Evolutionary conservation across 192 early-diverging fungal genomes (phyloP), one percentile per base, ranked within the genome.

Genomic region (Blastocladiella britannica): DNA sequence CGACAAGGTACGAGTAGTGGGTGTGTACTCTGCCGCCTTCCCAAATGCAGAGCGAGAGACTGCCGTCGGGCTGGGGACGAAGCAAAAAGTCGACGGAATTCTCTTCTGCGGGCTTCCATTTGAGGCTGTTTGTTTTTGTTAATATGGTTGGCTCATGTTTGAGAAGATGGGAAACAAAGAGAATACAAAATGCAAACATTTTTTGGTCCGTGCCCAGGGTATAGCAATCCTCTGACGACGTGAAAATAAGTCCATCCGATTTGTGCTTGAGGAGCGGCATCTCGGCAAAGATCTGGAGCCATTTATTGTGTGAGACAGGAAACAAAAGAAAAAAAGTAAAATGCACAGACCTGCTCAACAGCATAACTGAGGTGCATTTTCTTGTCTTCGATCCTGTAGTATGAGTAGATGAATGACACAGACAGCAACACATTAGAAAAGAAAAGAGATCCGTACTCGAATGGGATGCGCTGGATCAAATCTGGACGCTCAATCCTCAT

Each of bases 61-160:
- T 55, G 2, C 74, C 76, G 31, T 57, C 63, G 26, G 55, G 63
- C 26, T 66, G 53, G 7, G 80, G 47, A 7, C 59, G 43, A n/a
- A 86, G 55, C 53, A 66, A 68, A 26, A 90, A 85, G 58, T 90
- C 87, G 8, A 87, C 67, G 0, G 85, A 85, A 60, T 88, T 90
- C 54, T 87, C 85, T 59, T 74, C 67, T 7, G 83, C 74, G 18
- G 87, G 84, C 59, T 88, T 90, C 87, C 87, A 90, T 66, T 90
- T 90, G 54, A 88, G 62, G 64, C 86, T 89, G 29, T 51, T 51
- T 47, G 37, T 27, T 58, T 4, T 58, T 18, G 25, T 5, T 12
- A 30, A 29, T 43, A 26, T 28, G 24, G 29, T 8, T 22, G 25
- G 7, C 25, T 23, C 53, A 18, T 20, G 37, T 5, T 4, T 51